Conservation (phyloP, 345 rosid species). For the Brassica juncea region DNA sequence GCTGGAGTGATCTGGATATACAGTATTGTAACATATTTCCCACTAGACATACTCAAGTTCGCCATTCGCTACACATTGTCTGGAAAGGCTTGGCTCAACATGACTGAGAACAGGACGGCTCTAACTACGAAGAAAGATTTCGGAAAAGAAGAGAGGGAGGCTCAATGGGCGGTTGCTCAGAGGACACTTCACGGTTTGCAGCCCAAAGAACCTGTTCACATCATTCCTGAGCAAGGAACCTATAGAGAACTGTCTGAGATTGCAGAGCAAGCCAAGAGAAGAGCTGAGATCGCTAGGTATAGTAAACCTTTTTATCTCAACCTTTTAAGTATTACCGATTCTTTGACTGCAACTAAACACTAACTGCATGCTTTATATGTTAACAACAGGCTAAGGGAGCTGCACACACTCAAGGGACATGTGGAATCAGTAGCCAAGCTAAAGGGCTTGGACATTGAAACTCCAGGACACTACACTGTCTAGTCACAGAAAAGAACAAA, state of each 20-base stretch:
- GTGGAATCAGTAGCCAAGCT: conserved; percentile 90
- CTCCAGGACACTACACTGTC: conserved; percentile 78
- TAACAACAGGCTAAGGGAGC: conserved; percentile 67
- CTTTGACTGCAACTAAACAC: neutral
- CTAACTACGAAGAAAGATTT: conserved; percentile 84
- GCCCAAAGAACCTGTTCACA: conserved; percentile 54
- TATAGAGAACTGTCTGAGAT: conserved; percentile 87
- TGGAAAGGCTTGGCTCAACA: conserved; percentile 79
- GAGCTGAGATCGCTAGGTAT: conserved; percentile 96
- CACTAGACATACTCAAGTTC: conserved; percentile 80
- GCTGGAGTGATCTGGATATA: conserved; percentile 90
- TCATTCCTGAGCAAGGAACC: conserved; percentile 61
- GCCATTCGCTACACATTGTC: conserved; percentile 74
- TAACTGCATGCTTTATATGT: neutral
- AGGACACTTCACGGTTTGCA: conserved; percentile 84
- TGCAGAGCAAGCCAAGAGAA: conserved; percentile 94
- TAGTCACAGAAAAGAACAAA: conserved; percentile 26
- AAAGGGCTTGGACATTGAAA: conserved; percentile 78
- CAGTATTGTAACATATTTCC: conserved; percentile 69
- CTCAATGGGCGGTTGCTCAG: conserved; percentile 89
- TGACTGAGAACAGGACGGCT: conserved; percentile 83
- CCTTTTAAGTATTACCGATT: neutral
- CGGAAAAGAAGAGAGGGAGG: conserved; percentile 86
- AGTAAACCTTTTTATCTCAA: neutral
- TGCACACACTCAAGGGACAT: conserved; percentile 79